Percentiles rank a stretch among this genome's conserved stretches.
Evolutionary conservation across 2,329 filamentous ascomycete genomes (phyloP).

Genomic region (Xylaria sp.): DNA sequence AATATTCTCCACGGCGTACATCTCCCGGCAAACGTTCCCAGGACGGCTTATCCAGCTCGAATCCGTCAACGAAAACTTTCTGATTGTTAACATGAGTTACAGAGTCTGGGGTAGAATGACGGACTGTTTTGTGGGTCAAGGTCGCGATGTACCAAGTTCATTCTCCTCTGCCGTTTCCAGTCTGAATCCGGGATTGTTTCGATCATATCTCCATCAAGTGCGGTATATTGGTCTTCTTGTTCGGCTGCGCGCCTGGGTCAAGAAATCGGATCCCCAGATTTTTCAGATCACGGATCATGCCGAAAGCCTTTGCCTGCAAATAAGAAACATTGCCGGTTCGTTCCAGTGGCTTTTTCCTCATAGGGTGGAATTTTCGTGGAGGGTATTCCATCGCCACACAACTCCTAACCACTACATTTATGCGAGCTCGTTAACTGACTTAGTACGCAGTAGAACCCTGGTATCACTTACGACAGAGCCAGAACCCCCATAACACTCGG

Average conservation of each 20-base stretch:
- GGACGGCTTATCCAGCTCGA: slow-evolving; percentile 15
- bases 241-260: not conserved
- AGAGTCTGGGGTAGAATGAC: not conserved
- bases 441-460: not conserved
- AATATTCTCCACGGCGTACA: not conserved
- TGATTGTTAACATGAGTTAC: not conserved
- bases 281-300: slow-evolving; percentile 7
- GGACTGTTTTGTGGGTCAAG: slow-evolving; percentile 36
- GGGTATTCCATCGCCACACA: slow-evolving; percentile 35
- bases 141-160: slow-evolving; percentile 36
- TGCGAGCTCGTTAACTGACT: not conserved
- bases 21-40: slow-evolving; percentile 3
- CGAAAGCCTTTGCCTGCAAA: not conserved
- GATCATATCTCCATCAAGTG: slow-evolving; percentile 21
- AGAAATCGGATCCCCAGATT: not conserved
- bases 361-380: slow-evolving; percentile 32
- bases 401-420: slow-evolving; percentile 29
- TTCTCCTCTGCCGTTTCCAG: slow-evolving; percentile 28
- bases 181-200: slow-evolving; percentile 23
- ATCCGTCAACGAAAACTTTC: slow-evolving; percentile 30
- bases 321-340: not conserved
- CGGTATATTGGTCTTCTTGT: not conserved
- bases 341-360: slow-evolving; percentile 4
- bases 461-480: slow-evolving; percentile 31
- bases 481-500: slow-evolving; percentile 28